A percentile compares a stretch with the other conserved stretches of the same genome.
phyloP scores from a whole-genome alignment of 2,329 filamentous ascomycete species.

The Curvularia hawaiiensis region DNA sequence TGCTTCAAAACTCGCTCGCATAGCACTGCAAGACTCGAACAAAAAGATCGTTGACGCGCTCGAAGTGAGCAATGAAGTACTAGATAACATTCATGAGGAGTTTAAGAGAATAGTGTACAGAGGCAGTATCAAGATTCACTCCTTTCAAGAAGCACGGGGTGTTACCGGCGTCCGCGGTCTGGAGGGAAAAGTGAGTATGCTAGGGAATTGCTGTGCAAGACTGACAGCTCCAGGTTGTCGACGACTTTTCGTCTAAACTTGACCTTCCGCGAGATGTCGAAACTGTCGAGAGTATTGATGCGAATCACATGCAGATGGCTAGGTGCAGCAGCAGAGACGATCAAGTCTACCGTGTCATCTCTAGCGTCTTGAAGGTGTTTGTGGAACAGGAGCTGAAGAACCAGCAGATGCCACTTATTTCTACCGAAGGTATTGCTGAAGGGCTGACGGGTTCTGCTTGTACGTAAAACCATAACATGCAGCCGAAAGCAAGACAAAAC shows the following conservation, averaged over 20 bases:
- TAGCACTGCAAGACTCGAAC: slow-evolving; percentile 15
- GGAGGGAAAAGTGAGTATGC: neutral
- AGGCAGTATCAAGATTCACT: slow-evolving; percentile 45
- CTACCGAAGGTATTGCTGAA: neutral
- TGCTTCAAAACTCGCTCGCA: slow-evolving; percentile 39
- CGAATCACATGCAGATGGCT: slow-evolving; percentile 50
- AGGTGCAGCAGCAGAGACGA: slow-evolving; percentile 36
- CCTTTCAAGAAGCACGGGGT: slow-evolving; percentile 40
- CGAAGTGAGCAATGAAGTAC: slow-evolving; percentile 44
- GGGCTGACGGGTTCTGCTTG: slow-evolving; percentile 1
- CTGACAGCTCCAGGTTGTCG: slow-evolving; percentile 42
- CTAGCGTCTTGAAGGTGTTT: slow-evolving; percentile 36
- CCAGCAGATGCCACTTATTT: neutral
- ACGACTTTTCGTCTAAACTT: slow-evolving; percentile 50
- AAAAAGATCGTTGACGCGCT: slow-evolving; percentile 25
- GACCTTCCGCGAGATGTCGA: slow-evolving; percentile 42
- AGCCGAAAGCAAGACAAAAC: no score
- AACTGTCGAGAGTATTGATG: slow-evolving; percentile 49
- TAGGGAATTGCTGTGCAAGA: slow-evolving; percentile 4
- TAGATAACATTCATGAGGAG: slow-evolving; percentile 48
- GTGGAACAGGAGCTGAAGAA: slow-evolving; percentile 11
- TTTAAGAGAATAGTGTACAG: slow-evolving; percentile 38
- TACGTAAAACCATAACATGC: slow-evolving; percentile 10
- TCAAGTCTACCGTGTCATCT: slow-evolving; percentile 38
- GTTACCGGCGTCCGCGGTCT: neutral